Percentiles rank a stretch among this genome's conserved stretches.
Conservation (phyloP, 2,329 filamentous ascomycete genomes). For the Curvularia sp. region DNA sequence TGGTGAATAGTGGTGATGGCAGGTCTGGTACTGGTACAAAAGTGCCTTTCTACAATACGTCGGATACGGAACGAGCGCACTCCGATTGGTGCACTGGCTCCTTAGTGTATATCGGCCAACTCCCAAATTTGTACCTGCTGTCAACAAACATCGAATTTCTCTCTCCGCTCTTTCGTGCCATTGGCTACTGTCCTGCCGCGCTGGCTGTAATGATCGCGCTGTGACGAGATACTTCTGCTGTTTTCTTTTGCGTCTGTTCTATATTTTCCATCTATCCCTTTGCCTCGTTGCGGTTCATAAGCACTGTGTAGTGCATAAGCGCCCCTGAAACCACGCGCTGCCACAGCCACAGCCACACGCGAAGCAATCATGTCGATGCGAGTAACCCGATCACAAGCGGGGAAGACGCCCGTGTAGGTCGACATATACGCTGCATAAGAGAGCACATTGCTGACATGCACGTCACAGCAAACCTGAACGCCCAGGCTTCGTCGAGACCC, state of each 20-base stretch:
- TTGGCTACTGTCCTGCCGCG: slow-evolving; percentile 14
- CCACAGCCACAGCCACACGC: slow-evolving; percentile 17
- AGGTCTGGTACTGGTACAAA: not conserved
- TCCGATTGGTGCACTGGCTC: slow-evolving; percentile 13
- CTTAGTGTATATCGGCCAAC: slow-evolving; percentile 17
- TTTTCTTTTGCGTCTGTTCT: not conserved
- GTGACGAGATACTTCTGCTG: slow-evolving; percentile 14
- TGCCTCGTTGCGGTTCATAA: not conserved
- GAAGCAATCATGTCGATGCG: slow-evolving; percentile 45
- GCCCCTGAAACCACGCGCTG: slow-evolving; percentile 26
- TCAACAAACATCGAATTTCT: slow-evolving; percentile 33
- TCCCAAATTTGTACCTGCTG: slow-evolving; percentile 19
- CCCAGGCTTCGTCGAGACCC: slow-evolving; percentile 59
- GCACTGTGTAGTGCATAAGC: slow-evolving; percentile 2
- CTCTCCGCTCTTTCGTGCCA: slow-evolving; percentile 9
- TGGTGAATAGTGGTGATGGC: not conserved
- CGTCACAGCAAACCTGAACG: slow-evolving; percentile 49
- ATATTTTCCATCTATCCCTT: slow-evolving; percentile 2
- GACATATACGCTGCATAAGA: not conserved
- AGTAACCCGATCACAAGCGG: slow-evolving; percentile 57
- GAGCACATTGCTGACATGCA: slow-evolving; percentile 32
- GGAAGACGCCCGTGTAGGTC: slow-evolving; percentile 57
- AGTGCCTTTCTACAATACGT: not conserved
- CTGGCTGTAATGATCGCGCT: slow-evolving; percentile 15
- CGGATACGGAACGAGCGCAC: slow-evolving; percentile 5